Conservation (phyloP, 352 stramenopile genomes). For the Globisporangium takayamanum region DNA sequence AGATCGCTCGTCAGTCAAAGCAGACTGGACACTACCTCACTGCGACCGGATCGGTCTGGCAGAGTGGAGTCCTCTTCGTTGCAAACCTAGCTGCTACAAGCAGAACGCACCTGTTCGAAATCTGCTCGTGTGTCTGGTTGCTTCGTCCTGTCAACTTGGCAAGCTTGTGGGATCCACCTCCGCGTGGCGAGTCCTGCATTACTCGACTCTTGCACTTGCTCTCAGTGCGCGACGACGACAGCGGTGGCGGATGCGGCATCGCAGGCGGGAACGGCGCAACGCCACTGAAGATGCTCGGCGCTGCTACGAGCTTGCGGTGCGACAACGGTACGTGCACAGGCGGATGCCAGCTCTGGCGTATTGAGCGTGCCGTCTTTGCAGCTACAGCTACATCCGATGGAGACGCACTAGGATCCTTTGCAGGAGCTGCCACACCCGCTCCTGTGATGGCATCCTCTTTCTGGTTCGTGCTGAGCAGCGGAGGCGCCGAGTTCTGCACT, state of each 20-base stretch:
- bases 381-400: neutral
- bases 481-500: conserved; percentile 22
- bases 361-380: neutral
- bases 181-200: conserved; percentile 4
- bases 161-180: conserved; percentile 4
- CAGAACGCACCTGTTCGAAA: conserved; percentile 18
- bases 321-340: conserved; percentile 48
- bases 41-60: neutral
- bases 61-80: neutral
- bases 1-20: no score
- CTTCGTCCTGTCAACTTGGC: conserved; percentile 15
- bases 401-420: neutral
- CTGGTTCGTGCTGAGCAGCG: conserved; percentile 14
- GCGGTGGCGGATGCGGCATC: neutral
- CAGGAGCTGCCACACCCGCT: neutral
- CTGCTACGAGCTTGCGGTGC: conserved; percentile 57
- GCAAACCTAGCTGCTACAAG: no score
- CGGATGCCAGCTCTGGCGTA: conserved; percentile 51
- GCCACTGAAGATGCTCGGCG: conserved; percentile 35
- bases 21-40: no score
- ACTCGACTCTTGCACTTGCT: neutral
- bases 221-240: conserved; percentile 2
- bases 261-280: conserved; percentile 34
- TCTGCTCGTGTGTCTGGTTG: conserved; percentile 10
- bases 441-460: conserved; percentile 7